A percentile compares a stretch with the other conserved stretches of the same genome.
phyloP scores from a whole-genome alignment of 2,329 filamentous ascomycete species.

The Alternaria sp. region DNA sequence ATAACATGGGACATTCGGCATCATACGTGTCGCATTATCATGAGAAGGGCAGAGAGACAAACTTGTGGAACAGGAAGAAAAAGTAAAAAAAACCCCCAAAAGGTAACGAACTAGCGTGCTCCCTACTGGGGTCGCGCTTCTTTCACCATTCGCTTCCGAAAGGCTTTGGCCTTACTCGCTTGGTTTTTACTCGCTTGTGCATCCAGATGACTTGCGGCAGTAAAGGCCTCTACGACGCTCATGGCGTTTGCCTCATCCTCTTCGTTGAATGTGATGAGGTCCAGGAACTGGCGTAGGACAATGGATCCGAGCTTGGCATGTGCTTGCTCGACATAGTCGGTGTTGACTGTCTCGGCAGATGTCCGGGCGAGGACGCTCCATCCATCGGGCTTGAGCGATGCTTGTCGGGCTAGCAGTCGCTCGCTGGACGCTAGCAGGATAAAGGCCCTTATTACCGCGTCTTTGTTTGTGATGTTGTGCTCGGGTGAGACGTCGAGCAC shows the following conservation, averaged over 20 bases:
- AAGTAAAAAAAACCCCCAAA: slow-evolving; percentile 9
- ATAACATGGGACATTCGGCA: slow-evolving; percentile 26
- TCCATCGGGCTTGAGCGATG: slow-evolving; percentile 29
- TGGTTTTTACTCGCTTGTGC: slow-evolving; percentile 26
- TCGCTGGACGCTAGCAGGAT: slow-evolving; percentile 38
- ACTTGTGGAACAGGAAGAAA: neutral
- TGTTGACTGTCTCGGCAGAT: slow-evolving; percentile 27
- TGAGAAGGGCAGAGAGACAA: slow-evolving; percentile 19
- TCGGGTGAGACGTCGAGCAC: slow-evolving; percentile 34
- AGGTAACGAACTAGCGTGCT: slow-evolving; percentile 11
- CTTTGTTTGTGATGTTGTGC: slow-evolving; percentile 32
- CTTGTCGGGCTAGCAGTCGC: slow-evolving; percentile 38
- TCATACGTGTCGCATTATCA: slow-evolving; percentile 25
- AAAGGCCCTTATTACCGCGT: slow-evolving; percentile 38
- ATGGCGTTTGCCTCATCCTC: slow-evolving; percentile 28
- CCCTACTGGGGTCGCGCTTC: slow-evolving; percentile 13
- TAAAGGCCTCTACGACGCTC: slow-evolving; percentile 42
- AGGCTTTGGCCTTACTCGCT: slow-evolving; percentile 36
- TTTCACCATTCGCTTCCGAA: slow-evolving; percentile 36
- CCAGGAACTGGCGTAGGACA: slow-evolving; percentile 38
- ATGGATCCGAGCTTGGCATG: slow-evolving; percentile 41
- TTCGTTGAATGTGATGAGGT: slow-evolving; percentile 36
- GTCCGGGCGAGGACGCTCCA: slow-evolving; percentile 42
- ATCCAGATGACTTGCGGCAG: slow-evolving; percentile 39
- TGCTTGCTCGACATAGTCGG: slow-evolving; percentile 37